phyloP scores from a whole-genome alignment of 345 rosid species.

The Schrenkiella parvula region DNA sequence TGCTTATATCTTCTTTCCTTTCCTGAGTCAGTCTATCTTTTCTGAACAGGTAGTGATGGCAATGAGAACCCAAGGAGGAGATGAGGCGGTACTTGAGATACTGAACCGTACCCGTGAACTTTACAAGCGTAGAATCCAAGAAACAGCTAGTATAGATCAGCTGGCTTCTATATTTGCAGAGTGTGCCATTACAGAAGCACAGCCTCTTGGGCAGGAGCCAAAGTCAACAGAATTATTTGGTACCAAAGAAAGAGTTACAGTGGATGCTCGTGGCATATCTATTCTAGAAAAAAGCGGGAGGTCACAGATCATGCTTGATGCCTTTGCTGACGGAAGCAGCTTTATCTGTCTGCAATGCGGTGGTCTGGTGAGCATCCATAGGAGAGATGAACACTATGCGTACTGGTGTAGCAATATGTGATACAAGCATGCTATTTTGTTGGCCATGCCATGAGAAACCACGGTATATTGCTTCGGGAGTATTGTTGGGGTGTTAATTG shows the following conservation, averaged over 20 bases:
- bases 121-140: conserved; percentile 51
- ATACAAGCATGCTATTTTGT: neutral
- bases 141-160: conserved; percentile 58
- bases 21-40: conserved; percentile 9
- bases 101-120: conserved; percentile 72
- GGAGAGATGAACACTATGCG: conserved; percentile 86
- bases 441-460: neutral
- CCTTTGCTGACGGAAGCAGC: conserved; percentile 92
- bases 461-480: neutral
- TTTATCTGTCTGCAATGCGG: conserved; percentile 89
- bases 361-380: conserved; percentile 81
- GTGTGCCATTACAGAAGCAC: conserved; percentile 83
- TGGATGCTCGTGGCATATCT: conserved; percentile 52
- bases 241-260: conserved; percentile 18
- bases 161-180: conserved; percentile 88
- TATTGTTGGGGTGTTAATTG: neutral
- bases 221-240: conserved; percentile 7
- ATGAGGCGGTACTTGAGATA: conserved; percentile 60
- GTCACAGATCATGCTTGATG: conserved; percentile 76
- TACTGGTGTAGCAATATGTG: conserved; percentile 70
- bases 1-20: neutral
- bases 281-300: conserved; percentile 80
- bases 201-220: conserved; percentile 44
- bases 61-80: conserved; percentile 66
- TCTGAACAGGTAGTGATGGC: conserved; percentile 80